phyloP scores from a whole-genome alignment of 768 basidiomycete species.

The Lentinula detonsa region DNA sequence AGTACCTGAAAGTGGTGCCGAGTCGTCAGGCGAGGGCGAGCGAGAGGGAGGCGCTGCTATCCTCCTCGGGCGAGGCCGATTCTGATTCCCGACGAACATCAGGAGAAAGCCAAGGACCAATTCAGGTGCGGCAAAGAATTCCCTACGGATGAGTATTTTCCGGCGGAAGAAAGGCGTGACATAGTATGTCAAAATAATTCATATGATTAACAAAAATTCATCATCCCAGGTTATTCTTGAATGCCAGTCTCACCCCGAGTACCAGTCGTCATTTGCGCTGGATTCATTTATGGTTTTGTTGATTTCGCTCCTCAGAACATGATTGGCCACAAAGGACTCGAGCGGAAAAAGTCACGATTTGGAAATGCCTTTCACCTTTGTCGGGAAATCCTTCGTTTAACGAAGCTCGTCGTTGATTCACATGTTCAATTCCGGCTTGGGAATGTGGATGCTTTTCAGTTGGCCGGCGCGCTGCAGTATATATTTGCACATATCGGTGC shows the following conservation, averaged over 20 bases:
- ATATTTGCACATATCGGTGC: conserved; percentile 97
- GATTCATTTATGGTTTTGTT: conserved; percentile 16
- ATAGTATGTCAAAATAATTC: too few relatives aligned
- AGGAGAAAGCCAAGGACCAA: too few relatives aligned
- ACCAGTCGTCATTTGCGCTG: conserved; percentile 74
- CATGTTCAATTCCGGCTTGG: conserved; percentile 98
- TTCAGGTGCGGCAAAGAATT: too few relatives aligned
- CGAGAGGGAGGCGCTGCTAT: conserved; percentile 42
- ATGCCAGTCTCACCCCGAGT: conserved; percentile 88
- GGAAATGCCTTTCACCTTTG: conserved; percentile 99
- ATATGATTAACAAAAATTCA: too few relatives aligned
- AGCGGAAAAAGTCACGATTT: conserved; percentile 99
- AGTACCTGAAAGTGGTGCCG: conserved; percentile 60
- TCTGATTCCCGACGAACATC: conserved; percentile 14
- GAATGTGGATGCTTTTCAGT: conserved; percentile 98
- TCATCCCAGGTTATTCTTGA: conserved; percentile 67
- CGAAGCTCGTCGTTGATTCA: conserved; percentile 97
- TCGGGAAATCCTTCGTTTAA: conserved; percentile 95
- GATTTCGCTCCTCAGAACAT: conserved; percentile 50
- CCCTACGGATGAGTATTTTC: too few relatives aligned
- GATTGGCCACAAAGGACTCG: conserved; percentile 79
- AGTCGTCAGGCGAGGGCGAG: conserved; percentile 39
- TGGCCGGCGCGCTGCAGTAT: conserved; percentile 97
- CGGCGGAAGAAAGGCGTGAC: too few relatives aligned
- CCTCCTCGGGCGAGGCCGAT: conserved; percentile 44